Evolutionary conservation across 2,329 filamentous ascomycete species (phyloP).

Genomic region (Raffaelea deltoideospora): DNA sequence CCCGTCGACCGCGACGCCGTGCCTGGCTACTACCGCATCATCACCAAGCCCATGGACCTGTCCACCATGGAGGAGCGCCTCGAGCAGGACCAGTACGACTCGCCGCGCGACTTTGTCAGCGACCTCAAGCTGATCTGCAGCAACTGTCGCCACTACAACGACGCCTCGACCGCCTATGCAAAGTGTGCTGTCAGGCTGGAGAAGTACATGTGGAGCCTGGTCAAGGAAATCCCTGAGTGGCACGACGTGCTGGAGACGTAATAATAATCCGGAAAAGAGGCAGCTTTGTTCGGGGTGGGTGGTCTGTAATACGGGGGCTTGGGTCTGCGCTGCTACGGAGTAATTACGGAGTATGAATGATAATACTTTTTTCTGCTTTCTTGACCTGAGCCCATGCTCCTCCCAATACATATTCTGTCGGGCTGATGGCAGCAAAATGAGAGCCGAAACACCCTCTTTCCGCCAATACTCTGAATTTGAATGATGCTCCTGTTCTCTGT

Average conservation of each 20-base stretch:
- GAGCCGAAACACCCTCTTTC: too few species aligned
- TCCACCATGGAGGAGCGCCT: slow-evolving; percentile 92
- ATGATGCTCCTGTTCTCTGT: too few species aligned
- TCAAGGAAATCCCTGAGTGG: slow-evolving; percentile 89
- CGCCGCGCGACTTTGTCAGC: slow-evolving; percentile 79
- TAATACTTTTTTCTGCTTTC: too few species aligned
- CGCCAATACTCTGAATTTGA: too few species aligned
- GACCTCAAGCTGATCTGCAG: slow-evolving; percentile 84
- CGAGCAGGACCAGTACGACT: slow-evolving; percentile 81
- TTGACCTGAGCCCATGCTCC: too few species aligned
- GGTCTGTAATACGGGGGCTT: too few species aligned
- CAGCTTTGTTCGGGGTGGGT: too few species aligned
- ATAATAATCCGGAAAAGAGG: too few species aligned
- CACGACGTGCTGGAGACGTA: slow-evolving; percentile 44
- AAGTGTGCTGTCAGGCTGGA: slow-evolving; percentile 89
- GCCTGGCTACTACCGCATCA: slow-evolving; percentile 94
- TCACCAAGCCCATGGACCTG: slow-evolving; percentile 94
- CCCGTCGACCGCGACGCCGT: slow-evolving; percentile 94
- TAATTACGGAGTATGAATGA: too few species aligned
- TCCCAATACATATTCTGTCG: too few species aligned
- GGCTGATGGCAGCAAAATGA: too few species aligned
- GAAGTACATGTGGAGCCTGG: slow-evolving; percentile 90
- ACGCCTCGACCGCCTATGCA: slow-evolving; percentile 84
- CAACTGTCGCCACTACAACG: slow-evolving; percentile 94
- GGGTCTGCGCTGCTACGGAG: too few species aligned